Conservation (phyloP, 495 filamentous ascomycete species). For the Neurospora sp. region DNA sequence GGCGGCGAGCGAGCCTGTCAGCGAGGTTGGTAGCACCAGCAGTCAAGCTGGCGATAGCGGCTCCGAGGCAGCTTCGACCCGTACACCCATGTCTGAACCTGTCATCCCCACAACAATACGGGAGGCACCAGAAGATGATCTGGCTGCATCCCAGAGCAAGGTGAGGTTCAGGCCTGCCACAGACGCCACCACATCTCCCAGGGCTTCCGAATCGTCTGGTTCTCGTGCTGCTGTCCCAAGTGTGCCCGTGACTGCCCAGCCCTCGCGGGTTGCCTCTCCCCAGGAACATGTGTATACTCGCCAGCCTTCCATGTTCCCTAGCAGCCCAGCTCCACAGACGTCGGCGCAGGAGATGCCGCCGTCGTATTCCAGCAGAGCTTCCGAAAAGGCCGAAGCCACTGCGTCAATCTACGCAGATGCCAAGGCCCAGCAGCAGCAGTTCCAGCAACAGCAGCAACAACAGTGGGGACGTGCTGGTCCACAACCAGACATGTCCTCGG, state of each 20-base stretch:
- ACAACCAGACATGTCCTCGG: constrained; percentile 33
- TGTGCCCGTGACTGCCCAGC: neutral
- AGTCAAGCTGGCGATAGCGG: constrained; percentile 32
- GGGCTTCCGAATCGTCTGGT: constrained; percentile 10
- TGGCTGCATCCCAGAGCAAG: constrained; percentile 29
- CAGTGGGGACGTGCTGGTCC: constrained; percentile 8
- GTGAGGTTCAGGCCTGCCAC: constrained; percentile 27
- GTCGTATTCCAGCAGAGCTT: neutral
- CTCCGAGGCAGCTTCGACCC: constrained; percentile 27
- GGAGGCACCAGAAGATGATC: constrained; percentile 48
- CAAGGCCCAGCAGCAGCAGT: neutral
- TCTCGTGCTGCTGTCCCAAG: neutral
- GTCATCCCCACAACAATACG: constrained; percentile 30
- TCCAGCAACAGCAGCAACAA: constrained; percentile 2
- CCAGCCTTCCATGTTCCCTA: neutral
- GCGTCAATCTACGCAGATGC: neutral
- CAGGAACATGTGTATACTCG: neutral
- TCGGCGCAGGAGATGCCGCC: neutral
- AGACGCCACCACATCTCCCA: constrained; percentile 15
- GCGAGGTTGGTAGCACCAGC: constrained; percentile 30
- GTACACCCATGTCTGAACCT: constrained; percentile 40
- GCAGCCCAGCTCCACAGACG: neutral
- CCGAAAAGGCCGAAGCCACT: neutral
- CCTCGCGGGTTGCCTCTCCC: neutral
- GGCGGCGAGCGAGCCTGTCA: neutral